These are phyloP conservation scores for Mycosarcoma mackinlayi DNA, from an alignment of 1,284 basidiomycete genomes.

Conservation along the genomic window DNA sequence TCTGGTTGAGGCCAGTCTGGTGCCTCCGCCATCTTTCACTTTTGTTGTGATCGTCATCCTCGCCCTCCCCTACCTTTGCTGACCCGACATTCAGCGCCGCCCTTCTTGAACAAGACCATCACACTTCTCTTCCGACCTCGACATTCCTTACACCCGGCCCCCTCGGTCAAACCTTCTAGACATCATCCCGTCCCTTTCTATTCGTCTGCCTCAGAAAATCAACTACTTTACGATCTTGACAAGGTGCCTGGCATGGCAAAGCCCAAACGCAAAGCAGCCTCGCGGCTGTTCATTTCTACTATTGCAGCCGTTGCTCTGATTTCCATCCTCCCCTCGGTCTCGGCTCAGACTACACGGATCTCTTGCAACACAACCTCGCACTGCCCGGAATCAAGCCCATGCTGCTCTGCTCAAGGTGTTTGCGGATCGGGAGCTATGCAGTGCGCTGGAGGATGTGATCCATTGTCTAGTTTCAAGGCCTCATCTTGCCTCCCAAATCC, in stretches of 20 bases:
- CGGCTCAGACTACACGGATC: slow-evolving; percentile 20
- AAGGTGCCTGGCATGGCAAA: slow-evolving; percentile 1
- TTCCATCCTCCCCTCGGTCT: background rate
- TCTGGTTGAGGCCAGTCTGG: too few relatives aligned
- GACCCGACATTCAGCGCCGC: too few relatives aligned
- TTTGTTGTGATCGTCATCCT: too few relatives aligned
- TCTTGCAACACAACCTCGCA: slow-evolving; percentile 30
- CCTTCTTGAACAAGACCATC: too few relatives aligned
- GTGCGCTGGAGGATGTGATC: slow-evolving; percentile 63
- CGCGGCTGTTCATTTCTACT: background rate
- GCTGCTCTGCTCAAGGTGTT: slow-evolving; percentile 54
- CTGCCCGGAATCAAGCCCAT: slow-evolving; percentile 52
- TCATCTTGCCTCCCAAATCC: slow-evolving; percentile 60
- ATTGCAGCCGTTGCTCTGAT: slow-evolving; percentile 7
- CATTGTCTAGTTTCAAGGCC: slow-evolving; percentile 48
- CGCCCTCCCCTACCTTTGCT: too few relatives aligned
- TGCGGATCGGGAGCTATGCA: slow-evolving; percentile 61
- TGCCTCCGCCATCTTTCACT: too few relatives aligned
- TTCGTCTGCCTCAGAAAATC: too few relatives aligned
- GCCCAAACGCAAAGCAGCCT: background rate
- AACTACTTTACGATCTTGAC: background rate
- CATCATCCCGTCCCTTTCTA: too few relatives aligned
- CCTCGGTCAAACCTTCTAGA: too few relatives aligned
- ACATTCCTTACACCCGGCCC: too few relatives aligned
- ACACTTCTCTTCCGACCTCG: too few relatives aligned